Conservation (phyloP, 352 stramenopile genomes). For the Pythium volutum region DNA sequence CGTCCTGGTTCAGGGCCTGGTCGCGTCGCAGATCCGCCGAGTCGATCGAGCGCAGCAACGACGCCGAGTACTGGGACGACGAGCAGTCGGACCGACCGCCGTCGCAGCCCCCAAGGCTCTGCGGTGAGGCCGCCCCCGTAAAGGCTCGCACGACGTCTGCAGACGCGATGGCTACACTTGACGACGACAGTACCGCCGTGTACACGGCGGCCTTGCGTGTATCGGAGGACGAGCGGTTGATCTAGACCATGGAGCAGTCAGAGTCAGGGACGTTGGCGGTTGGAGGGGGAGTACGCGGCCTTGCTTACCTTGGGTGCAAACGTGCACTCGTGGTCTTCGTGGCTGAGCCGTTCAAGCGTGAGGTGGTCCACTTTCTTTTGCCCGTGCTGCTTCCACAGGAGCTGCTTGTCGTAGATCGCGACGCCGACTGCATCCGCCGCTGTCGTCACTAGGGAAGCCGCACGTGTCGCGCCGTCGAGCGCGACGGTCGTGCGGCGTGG, state of each 20-base stretch:
- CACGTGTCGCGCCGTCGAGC: not conserved
- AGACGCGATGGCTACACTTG: not conserved
- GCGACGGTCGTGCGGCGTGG: constrained; percentile 7
- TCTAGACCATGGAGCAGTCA: constrained; percentile 1
- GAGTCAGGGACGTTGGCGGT: not conserved
- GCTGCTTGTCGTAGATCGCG: constrained; percentile 57
- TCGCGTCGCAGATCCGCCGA: constrained; percentile 3
- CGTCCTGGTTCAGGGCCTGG: not conserved
- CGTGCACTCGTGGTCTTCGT: constrained; percentile 50
- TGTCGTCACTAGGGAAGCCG: not conserved
- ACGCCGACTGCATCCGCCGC: not conserved
- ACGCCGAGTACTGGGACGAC: constrained; percentile 22
- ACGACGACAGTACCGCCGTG: not conserved
- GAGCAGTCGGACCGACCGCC: constrained; percentile 13
- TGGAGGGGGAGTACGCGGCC: not conserved
- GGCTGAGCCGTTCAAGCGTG: constrained; percentile 38
- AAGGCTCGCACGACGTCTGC: not conserved
- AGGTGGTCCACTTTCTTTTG: constrained; percentile 50
- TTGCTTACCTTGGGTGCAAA: constrained; percentile 51
- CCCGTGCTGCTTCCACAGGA: constrained; percentile 52
- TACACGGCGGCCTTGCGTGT: not conserved
- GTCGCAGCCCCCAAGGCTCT: not conserved
- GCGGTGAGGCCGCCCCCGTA: not conserved
- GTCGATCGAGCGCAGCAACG: constrained; percentile 12
- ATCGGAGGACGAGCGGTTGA: constrained; percentile 9